Evolutionary conservation across 768 basidiomycete species (phyloP).

Genomic region (Naganishia randhawae): DNA sequence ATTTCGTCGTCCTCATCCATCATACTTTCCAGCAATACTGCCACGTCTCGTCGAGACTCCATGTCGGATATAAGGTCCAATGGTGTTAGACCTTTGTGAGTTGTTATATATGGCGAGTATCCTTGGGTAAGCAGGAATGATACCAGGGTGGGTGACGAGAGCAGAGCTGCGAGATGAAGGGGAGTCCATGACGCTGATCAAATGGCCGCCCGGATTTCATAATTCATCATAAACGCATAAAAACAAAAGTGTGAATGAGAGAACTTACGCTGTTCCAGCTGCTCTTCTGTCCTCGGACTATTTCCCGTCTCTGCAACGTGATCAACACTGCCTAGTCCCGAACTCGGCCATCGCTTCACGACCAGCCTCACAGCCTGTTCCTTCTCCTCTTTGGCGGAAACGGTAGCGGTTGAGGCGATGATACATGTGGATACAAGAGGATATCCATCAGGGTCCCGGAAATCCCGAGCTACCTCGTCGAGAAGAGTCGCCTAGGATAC

Average conservation of each 20-base stretch:
- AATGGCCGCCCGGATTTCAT: too few relatives aligned
- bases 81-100: constrained; percentile 74
- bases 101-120: constrained; percentile 73
- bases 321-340: background rate
- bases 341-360: constrained; percentile 54
- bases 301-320: background rate
- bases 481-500: constrained; percentile 34
- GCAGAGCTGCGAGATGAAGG: constrained; percentile 82
- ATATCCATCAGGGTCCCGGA: constrained; percentile 80
- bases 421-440: constrained; percentile 53
- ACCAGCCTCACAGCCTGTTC: constrained; percentile 83
- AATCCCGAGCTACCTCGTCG: constrained; percentile 41
- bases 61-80: constrained; percentile 81
- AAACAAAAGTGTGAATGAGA: too few relatives aligned
- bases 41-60: constrained; percentile 78
- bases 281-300: background rate
- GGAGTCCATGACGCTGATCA: constrained; percentile 88
- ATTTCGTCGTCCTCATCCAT: constrained; percentile 61
- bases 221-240: too few relatives aligned
- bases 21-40: constrained; percentile 78
- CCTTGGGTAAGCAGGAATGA: constrained; percentile 90
- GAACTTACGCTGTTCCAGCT: background rate
- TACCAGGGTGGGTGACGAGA: constrained; percentile 83
- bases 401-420: constrained; percentile 49
- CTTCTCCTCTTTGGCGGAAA: constrained; percentile 77